A percentile compares a stretch with the other conserved stretches of the same genome.
phyloP scores from a whole-genome alignment of 441 rosid genomes.

The Eutrema salsugineum region DNA sequence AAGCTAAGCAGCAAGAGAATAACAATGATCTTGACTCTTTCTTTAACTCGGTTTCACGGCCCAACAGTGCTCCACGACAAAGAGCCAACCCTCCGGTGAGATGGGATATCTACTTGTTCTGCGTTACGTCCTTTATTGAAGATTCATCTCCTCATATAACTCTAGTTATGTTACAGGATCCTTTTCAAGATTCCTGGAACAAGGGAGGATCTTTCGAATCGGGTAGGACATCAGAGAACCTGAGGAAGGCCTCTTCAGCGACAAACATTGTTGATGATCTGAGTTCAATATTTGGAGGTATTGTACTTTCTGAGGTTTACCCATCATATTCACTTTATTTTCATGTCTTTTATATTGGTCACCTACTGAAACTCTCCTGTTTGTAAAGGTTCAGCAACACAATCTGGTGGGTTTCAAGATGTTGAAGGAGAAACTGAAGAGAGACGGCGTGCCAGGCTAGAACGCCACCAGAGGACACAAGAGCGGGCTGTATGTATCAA shows the following conservation, averaged over 20 bases:
- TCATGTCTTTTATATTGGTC: neutral
- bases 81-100: constrained; percentile 68
- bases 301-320: neutral
- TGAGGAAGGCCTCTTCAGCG: constrained; percentile 77
- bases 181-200: constrained; percentile 59
- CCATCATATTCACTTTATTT: neutral
- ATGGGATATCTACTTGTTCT: constrained; percentile 17
- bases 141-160: constrained; percentile 19
- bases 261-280: constrained; percentile 83
- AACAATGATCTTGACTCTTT: constrained; percentile 81
- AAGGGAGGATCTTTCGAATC: constrained; percentile 66
- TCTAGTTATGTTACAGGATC: constrained; percentile 51
- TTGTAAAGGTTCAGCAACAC: constrained; percentile 48
- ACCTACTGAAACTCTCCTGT: constrained; percentile 27
- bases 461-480: constrained; percentile 95
- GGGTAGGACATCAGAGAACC: constrained; percentile 55
- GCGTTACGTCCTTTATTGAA: neutral
- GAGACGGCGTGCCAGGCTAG: constrained; percentile 86
- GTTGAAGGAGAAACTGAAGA: constrained; percentile 90
- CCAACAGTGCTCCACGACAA: constrained; percentile 87
- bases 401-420: constrained; percentile 75
- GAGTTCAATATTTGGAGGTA: constrained; percentile 88
- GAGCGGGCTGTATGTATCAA: constrained; percentile 81
- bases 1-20: constrained; percentile 61
- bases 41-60: constrained; percentile 62